phyloP scores from a whole-genome alignment of 345 rosid species.

The Clausena lansium region DNA sequence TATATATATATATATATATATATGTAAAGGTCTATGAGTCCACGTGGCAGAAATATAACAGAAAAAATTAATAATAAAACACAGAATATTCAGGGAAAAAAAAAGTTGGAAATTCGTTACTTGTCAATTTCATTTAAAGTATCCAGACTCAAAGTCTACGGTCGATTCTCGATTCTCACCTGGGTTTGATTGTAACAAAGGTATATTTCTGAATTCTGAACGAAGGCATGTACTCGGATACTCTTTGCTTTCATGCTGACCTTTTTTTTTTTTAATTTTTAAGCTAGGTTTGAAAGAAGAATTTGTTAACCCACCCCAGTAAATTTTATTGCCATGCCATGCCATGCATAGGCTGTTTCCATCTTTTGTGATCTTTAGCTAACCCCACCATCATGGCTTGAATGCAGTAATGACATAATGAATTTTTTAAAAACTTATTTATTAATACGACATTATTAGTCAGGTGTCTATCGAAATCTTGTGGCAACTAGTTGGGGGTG shows the following conservation, averaged over 20 bases:
- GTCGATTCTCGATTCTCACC: background rate
- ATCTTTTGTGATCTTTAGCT: no score
- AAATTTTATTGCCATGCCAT: no score
- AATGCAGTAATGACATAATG: background rate
- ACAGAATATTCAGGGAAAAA: background rate
- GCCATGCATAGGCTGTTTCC: no score
- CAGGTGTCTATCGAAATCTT: no score
- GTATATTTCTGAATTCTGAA: background rate
- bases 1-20: background rate
- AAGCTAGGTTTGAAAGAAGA: background rate
- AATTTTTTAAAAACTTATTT: no score
- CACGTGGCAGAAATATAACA: background rate
- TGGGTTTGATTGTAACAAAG: background rate
- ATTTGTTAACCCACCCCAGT: background rate
- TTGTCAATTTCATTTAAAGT: background rate
- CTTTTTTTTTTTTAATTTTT: background rate
- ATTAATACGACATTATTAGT: no score
- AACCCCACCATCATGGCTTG: background rate
- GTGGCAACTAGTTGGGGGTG: no score
- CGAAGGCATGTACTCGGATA: background rate
- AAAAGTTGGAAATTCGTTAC: background rate
- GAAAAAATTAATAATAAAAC: no score
- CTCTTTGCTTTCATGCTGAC: no score
- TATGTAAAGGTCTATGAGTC: background rate
- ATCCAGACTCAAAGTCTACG: background rate